Percentiles rank a stretch among this genome's conserved stretches.
These are phyloP conservation scores for Leccinum rimulosum DNA, from an alignment of 768 basidiomycete genomes.

Conservation along the genomic window DNA sequence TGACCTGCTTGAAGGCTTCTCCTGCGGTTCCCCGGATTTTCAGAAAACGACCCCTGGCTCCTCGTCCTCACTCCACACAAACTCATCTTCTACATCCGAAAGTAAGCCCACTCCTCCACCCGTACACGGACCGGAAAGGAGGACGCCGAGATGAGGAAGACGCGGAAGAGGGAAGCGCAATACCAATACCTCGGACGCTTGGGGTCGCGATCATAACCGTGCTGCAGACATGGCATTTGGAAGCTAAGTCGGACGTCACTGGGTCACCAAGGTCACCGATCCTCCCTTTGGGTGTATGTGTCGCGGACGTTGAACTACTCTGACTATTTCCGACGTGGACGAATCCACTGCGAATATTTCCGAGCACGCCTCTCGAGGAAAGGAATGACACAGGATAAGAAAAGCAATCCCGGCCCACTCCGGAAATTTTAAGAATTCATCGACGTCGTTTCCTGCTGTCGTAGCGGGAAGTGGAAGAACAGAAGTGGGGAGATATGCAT, in stretches of 20 bases:
- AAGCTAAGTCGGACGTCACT: constrained; percentile 91
- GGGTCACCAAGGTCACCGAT: constrained; percentile 55
- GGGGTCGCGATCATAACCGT: constrained; percentile 90
- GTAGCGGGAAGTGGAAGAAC: constrained; percentile 1
- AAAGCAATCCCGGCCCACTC: constrained; percentile 3
- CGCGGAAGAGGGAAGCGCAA: constrained; percentile 74
- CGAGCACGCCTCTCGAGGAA: constrained; percentile 8
- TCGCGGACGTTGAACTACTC: not conserved
- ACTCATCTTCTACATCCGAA: constrained; percentile 43
- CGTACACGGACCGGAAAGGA: constrained; percentile 43
- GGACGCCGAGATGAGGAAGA: constrained; percentile 71
- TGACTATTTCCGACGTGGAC: not conserved
- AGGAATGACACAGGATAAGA: not conserved
- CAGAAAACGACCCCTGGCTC: constrained; percentile 24
- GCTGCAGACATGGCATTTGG: constrained; percentile 90
- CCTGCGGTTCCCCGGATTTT: constrained; percentile 33
- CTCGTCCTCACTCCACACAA: constrained; percentile 25
- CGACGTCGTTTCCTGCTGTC: not conserved
- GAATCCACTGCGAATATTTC: constrained; percentile 16
- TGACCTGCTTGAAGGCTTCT: too few relatives aligned
- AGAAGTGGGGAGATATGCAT: not conserved
- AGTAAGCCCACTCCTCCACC: constrained; percentile 38
- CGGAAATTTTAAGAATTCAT: constrained; percentile 15
- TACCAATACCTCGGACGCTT: constrained; percentile 84
- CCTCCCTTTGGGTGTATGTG: constrained; percentile 62